Evolutionary conservation across 805 yeast species (phyloP).

Genomic region (Deakozyma indianensis): DNA sequence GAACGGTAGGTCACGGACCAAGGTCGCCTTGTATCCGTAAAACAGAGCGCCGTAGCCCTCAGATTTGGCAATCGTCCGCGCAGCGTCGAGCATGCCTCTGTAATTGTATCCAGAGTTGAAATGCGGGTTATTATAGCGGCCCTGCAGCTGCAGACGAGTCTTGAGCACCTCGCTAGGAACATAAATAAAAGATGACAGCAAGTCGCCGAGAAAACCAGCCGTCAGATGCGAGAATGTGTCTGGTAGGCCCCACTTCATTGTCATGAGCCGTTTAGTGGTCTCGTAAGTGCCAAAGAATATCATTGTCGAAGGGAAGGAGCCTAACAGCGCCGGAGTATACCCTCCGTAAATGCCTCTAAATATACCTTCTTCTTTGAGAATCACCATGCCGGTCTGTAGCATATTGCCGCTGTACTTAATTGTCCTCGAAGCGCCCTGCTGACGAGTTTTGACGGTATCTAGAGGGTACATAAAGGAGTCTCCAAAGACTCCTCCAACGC

Average conservation of each 20-base stretch:
- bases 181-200: slow-evolving; percentile 73
- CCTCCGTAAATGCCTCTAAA: slow-evolving; percentile 83
- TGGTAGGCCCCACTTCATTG: slow-evolving; percentile 46
- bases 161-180: slow-evolving; percentile 94
- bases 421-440: slow-evolving; percentile 76
- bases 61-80: slow-evolving; percentile 38
- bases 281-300: slow-evolving; percentile 92
- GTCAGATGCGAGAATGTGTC: slow-evolving; percentile 69
- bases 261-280: slow-evolving; percentile 54
- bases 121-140: slow-evolving; percentile 63
- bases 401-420: slow-evolving; percentile 52
- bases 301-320: slow-evolving; percentile 81
- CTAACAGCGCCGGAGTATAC: slow-evolving; percentile 79
- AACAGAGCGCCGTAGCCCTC: slow-evolving; percentile 73
- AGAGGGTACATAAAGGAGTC: slow-evolving; percentile 89
- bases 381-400: slow-evolving; percentile 60
- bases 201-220: slow-evolving; percentile 90
- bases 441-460: slow-evolving; percentile 94
- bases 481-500: slow-evolving; percentile 86
- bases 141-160: slow-evolving; percentile 87
- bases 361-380: slow-evolving; percentile 75
- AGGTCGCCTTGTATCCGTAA: slow-evolving; percentile 88
- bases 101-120: slow-evolving; percentile 82
- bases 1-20: slow-evolving; percentile 86
- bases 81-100: slow-evolving; percentile 57